phyloP scores from a whole-genome alignment of 2,329 filamentous ascomycete species.

The Alternaria sp. region DNA sequence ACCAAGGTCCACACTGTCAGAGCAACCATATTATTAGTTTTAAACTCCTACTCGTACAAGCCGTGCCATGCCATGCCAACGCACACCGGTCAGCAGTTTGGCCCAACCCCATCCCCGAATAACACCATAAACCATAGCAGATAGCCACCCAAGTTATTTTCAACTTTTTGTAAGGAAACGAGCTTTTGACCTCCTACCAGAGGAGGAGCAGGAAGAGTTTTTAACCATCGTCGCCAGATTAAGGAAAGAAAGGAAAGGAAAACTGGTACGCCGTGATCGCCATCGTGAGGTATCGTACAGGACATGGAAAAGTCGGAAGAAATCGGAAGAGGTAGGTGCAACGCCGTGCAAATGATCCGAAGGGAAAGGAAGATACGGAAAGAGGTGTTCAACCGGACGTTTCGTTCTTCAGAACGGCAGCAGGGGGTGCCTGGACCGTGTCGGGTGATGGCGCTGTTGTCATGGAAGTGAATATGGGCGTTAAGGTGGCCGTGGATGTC shows the following conservation, averaged over 20 bases:
- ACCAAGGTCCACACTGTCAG: not conserved
- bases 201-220: not conserved
- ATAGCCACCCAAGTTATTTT: not conserved
- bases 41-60: not conserved
- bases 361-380: not conserved
- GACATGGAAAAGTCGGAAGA: not conserved
- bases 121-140: not conserved
- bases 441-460: not conserved
- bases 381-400: not conserved
- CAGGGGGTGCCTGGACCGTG: not conserved
- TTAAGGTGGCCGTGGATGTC: not conserved
- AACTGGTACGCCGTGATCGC: not conserved
- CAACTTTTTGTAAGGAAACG: not conserved
- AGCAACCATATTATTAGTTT: not conserved
- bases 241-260: not conserved
- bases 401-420: constrained; percentile 1
- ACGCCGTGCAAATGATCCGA: not conserved
- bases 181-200: not conserved
- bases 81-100: not conserved
- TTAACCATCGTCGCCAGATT: not conserved
- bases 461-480: not conserved
- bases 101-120: not conserved
- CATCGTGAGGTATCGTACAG: not conserved
- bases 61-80: not conserved
- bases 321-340: not conserved